A percentile compares a stretch with the other conserved stretches of the same genome.
Evolutionary conservation across 352 stramenopile genomes (phyloP).

Genomic region (Globisporangium canariense): DNA sequence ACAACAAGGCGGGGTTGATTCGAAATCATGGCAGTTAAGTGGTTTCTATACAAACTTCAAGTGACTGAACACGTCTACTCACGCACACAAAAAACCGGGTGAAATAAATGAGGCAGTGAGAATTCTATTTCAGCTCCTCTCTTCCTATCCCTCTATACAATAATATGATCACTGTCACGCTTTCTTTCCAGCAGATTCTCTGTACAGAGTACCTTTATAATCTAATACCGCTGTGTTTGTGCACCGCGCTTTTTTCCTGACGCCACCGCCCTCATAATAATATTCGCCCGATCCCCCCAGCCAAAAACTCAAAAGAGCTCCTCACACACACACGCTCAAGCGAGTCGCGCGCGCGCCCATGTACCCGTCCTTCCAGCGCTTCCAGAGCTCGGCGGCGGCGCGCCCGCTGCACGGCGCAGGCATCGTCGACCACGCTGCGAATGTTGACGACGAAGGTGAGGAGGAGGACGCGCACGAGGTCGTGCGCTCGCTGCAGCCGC

Average conservation of each 20-base stretch:
- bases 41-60: not conserved
- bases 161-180: not conserved
- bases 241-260: not conserved
- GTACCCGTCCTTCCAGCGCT: constrained; percentile 17
- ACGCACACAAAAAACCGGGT: not conserved
- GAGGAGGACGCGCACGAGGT: constrained; percentile 15
- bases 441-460: not conserved
- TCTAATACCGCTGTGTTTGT: not conserved
- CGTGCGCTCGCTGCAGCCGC: constrained; percentile 15
- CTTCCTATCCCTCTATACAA: not conserved
- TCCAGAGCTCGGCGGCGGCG: constrained; percentile 5
- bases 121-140: constrained; percentile 6
- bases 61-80: not conserved
- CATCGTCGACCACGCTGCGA: not conserved
- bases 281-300: constrained; percentile 1
- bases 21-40: not conserved
- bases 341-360: not conserved
- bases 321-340: not conserved
- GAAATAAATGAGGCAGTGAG: constrained; percentile 6
- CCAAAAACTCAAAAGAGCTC: not conserved
- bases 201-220: not conserved
- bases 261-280: not conserved
- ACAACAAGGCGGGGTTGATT: not conserved
- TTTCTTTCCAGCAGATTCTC: too few species aligned
- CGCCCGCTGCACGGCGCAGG: not conserved